Percentiles rank a stretch among this genome's conserved stretches.
Evolutionary conservation across 257 asterid genomes (phyloP).

Genomic region (Nemophila menziesii): DNA sequence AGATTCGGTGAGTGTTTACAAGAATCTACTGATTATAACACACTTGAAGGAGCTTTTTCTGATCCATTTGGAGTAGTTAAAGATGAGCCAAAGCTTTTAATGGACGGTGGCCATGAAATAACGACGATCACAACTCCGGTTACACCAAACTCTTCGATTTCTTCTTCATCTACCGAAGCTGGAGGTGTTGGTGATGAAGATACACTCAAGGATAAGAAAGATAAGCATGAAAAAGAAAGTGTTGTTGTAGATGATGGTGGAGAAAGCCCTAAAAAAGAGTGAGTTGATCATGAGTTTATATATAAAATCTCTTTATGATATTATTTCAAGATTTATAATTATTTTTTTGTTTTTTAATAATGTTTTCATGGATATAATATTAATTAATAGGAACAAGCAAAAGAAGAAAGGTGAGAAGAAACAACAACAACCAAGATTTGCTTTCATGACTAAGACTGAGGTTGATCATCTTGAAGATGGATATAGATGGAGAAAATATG

Average conservation of each 20-base stretch:
- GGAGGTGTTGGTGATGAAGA: constrained; percentile 34
- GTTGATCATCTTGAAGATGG: constrained; percentile 88
- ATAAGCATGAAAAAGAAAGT: constrained; percentile 18
- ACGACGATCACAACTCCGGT: constrained; percentile 19
- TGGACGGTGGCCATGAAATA: constrained; percentile 14
- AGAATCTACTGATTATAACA: constrained; percentile 23
- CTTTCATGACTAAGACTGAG: constrained; percentile 85
- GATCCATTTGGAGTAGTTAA: constrained; percentile 17
- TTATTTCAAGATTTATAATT: not conserved
- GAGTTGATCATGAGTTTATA: constrained; percentile 4
- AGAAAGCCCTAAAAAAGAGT: constrained; percentile 42
- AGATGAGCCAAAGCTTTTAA: constrained; percentile 20
- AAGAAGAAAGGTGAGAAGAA: constrained; percentile 69
- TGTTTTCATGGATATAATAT: not conserved
- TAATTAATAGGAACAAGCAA: constrained; percentile 27
- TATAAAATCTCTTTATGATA: not conserved
- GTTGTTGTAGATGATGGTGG: constrained; percentile 19
- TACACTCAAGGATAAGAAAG: constrained; percentile 15
- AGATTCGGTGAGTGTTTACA: constrained; percentile 34
- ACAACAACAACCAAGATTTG: constrained; percentile 47
- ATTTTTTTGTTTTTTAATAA: too few species aligned
- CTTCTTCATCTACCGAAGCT: constrained; percentile 46
- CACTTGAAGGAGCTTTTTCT: constrained; percentile 25
- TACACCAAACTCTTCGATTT: constrained; percentile 45
- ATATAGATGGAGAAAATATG: constrained; percentile 83